Conservation (phyloP, 805 yeast genomes). For the Saccharomycopsis sp. region DNA sequence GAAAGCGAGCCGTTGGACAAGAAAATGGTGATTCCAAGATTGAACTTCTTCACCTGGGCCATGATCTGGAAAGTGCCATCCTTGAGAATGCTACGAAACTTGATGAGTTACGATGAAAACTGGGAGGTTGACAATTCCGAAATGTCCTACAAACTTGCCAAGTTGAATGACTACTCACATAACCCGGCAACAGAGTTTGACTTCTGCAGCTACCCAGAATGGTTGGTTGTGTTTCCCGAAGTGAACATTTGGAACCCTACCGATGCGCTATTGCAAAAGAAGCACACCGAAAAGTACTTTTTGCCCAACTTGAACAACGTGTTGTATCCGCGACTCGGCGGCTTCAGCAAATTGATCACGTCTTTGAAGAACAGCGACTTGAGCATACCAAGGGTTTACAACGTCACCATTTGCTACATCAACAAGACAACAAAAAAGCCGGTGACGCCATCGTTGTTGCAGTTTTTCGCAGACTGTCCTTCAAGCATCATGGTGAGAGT, state of each 20-base stretch:
- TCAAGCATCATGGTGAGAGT: conserved; percentile 32
- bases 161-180: conserved; percentile 2
- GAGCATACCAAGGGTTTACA: conserved; percentile 34
- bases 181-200: conserved; percentile 13
- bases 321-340: conserved; percentile 70
- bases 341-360: conserved; percentile 41
- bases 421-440: conserved; percentile 19
- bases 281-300: conserved; percentile 45
- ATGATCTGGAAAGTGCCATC: conserved; percentile 54
- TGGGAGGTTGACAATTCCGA: conserved; percentile 36
- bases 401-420: conserved; percentile 43
- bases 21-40: conserved; percentile 28
- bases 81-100: conserved; percentile 35
- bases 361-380: conserved; percentile 26
- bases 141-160: conserved; percentile 28
- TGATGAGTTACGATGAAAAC: conserved; percentile 58
- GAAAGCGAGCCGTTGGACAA: conserved; percentile 2
- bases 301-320: conserved; percentile 53
- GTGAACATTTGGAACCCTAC: conserved; percentile 58
- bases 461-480: conserved; percentile 27
- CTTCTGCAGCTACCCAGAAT: conserved; percentile 36
- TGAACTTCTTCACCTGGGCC: conserved; percentile 69
- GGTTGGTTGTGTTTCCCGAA: conserved; percentile 80
- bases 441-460: conserved; percentile 29
- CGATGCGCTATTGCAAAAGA: conserved; percentile 39